Base-by-base conservation (phyloP, 257 asterid genomes). In the Nicotiana undulata region DNA sequence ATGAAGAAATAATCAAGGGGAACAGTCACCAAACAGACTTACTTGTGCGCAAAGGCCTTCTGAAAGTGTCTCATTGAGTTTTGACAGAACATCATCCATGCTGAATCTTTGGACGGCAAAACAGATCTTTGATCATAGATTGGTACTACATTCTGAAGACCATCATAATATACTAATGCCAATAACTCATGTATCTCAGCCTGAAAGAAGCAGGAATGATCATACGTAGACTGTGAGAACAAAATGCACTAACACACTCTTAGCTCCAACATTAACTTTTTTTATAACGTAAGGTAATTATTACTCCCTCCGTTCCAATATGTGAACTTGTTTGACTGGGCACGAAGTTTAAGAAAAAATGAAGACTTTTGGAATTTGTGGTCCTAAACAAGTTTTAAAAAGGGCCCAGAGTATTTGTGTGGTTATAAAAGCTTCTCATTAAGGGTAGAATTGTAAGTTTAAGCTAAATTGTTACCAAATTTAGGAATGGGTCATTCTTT, bases 61-160 rank as follows among this genome's bases (percentile, higher is more conserved):
- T 94, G 86, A 86, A 96, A 96, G 86, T 96, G 99, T 83, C 88
- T 89, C 92, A 91, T 87, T 59, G 99, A 88, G 81, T 92, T 94
- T 88, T 94, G 87, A 89, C 99, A 96, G 89, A 89, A 96, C 80
- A 84, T 88, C 88, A 85, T 88, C 99, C 98, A 96, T 22, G 84
- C 85, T 46, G 86, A 90, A 86, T 90, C 97, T 85, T 88, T 92
- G 76, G 88, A 77, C 79, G 98, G 98, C 59, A 86, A 82, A 64
- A 88, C 86, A 29, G 88, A 89, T 86, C 99, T 90, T 84, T 93
- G 99, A 88, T 96, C 99, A 86, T 93, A 93, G 84, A 96, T 88
- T 81, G 99, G 99, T 65, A 92, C 99, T 75, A 96, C 99, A 82
- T 96, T 96, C 89, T 96, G 99, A 86, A 94, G 85, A 75, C 98